Conservation (phyloP, 1,284 basidiomycete species). For the Ganoderma meredithae region DNA sequence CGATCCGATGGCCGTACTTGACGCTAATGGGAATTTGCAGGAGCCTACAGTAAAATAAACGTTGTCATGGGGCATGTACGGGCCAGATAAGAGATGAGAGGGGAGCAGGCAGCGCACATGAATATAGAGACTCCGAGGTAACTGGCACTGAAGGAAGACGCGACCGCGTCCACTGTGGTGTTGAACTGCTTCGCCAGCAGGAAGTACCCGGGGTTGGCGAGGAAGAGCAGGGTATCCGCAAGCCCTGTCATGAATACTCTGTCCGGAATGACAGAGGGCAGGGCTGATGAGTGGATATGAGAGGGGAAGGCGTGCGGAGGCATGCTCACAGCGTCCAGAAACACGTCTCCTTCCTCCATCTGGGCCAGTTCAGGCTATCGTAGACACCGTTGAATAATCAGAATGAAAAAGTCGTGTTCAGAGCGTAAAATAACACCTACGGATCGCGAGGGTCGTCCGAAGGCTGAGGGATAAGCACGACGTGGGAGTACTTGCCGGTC, state of each 20-base stretch:
- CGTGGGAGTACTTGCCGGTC: slow-evolving; percentile 48
- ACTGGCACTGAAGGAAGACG: slow-evolving; percentile 49
- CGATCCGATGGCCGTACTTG: slow-evolving; percentile 53
- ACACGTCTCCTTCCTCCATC: slow-evolving; percentile 54
- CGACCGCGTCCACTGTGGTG: slow-evolving; percentile 49
- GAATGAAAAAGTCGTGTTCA: no score
- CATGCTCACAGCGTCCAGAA: slow-evolving; percentile 49
- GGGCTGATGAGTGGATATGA: no score
- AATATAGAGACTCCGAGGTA: slow-evolving; percentile 49
- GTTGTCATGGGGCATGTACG: not conserved
- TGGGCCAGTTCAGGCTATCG: slow-evolving; percentile 51
- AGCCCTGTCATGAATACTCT: no score
- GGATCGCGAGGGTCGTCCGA: slow-evolving; percentile 54
- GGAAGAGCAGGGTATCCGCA: no score
- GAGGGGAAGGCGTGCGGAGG: no score
- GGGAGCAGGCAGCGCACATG: slow-evolving; percentile 40
- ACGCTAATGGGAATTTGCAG: slow-evolving; percentile 50
- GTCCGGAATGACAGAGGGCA: no score
- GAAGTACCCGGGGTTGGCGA: slow-evolving; percentile 50
- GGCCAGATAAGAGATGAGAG: no score
- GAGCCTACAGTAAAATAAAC: slow-evolving; percentile 45
- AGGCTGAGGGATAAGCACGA: slow-evolving; percentile 53
- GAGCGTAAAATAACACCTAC: slow-evolving; percentile 36
- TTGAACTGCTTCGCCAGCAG: slow-evolving; percentile 48
- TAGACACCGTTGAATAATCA: no score